Conservation (phyloP, 2,329 filamentous ascomycete genomes). For the Niveomyces coronatus region DNA sequence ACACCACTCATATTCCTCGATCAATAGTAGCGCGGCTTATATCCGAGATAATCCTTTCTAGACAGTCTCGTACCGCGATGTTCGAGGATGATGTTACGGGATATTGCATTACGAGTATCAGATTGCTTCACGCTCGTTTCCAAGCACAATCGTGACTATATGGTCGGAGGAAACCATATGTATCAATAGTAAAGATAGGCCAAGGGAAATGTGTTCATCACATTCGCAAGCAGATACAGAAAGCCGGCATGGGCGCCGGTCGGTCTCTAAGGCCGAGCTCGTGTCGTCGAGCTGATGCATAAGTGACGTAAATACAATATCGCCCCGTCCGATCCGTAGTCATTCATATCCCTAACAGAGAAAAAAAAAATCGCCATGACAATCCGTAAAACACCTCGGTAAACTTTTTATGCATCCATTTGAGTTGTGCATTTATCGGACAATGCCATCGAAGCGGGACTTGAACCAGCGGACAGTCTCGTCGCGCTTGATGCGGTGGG, state of each 20-base stretch:
- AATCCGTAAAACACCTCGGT: slow-evolving; percentile 20
- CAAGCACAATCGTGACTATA: slow-evolving; percentile 2
- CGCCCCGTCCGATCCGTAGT: slow-evolving; percentile 18
- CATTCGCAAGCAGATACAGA: slow-evolving; percentile 27
- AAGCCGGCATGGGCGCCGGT: slow-evolving; percentile 59
- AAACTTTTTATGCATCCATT: slow-evolving; percentile 14
- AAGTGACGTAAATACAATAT: slow-evolving; percentile 34
- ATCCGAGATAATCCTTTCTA: too few relatives aligned
- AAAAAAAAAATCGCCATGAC: slow-evolving; percentile 29
- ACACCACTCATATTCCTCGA: too few relatives aligned
- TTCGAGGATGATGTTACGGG: too few relatives aligned
- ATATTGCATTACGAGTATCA: too few relatives aligned
- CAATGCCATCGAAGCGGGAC: slow-evolving; percentile 90
- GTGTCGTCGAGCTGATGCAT: slow-evolving; percentile 44
- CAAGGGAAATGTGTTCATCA: slow-evolving; percentile 22
- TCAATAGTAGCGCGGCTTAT: too few relatives aligned
- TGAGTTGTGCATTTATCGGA: slow-evolving; percentile 71
- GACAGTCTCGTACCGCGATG: too few relatives aligned
- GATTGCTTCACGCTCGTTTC: slow-evolving; percentile 7
- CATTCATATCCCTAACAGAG: slow-evolving; percentile 20
- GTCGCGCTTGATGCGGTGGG: slow-evolving; percentile 85
- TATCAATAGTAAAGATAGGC: slow-evolving; percentile 8
- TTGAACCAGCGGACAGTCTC: slow-evolving; percentile 98
- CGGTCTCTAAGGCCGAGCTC: slow-evolving; percentile 65
- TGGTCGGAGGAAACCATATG: not conserved